phyloP scores from a whole-genome alignment of 2,329 filamentous ascomycete species.

The Pseudopyrenochaeta lycopersici region DNA sequence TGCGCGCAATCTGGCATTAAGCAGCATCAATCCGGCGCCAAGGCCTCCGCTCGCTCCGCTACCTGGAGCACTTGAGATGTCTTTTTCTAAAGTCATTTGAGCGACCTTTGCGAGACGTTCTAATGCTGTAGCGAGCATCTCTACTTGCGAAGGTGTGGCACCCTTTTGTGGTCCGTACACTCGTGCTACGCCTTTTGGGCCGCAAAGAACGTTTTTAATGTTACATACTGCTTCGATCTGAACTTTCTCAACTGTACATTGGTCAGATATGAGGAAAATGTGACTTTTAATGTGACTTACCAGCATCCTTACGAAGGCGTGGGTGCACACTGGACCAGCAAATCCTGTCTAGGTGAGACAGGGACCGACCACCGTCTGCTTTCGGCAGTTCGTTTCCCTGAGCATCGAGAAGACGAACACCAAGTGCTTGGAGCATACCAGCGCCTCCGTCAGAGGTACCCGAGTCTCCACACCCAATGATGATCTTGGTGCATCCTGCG shows the following conservation, averaged over 20 bases:
- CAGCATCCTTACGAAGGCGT: constrained; percentile 36
- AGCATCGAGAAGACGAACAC: constrained; percentile 54
- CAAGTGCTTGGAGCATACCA: constrained; percentile 64
- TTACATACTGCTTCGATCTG: constrained; percentile 62
- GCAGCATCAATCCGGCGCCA: constrained; percentile 60
- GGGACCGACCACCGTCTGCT: constrained; percentile 54
- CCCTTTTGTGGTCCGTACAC: constrained; percentile 64
- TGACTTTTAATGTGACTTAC: constrained; percentile 16
- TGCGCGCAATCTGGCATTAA: constrained; percentile 58
- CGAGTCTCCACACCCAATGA: constrained; percentile 64
- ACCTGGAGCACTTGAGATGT: constrained; percentile 54
- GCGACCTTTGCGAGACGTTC: constrained; percentile 54
- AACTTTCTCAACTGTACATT: constrained; percentile 32
- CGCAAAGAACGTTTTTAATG: constrained; percentile 62
- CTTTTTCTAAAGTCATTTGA: constrained; percentile 42
- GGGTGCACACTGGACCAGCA: constrained; percentile 54
- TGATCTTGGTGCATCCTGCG: constrained; percentile 55
- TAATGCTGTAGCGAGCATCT: constrained; percentile 54
- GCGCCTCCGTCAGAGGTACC: constrained; percentile 64
- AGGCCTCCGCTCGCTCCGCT: constrained; percentile 63
- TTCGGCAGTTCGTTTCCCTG: constrained; percentile 49
- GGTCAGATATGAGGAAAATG: constrained; percentile 4
- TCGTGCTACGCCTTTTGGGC: constrained; percentile 58
- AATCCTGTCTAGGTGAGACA: constrained; percentile 50
- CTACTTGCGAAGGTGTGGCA: constrained; percentile 55